Percentiles rank a stretch among this genome's conserved stretches.
Conservation (phyloP, 352 stramenopile genomes). For the Phytophthora gonapodyides region DNA sequence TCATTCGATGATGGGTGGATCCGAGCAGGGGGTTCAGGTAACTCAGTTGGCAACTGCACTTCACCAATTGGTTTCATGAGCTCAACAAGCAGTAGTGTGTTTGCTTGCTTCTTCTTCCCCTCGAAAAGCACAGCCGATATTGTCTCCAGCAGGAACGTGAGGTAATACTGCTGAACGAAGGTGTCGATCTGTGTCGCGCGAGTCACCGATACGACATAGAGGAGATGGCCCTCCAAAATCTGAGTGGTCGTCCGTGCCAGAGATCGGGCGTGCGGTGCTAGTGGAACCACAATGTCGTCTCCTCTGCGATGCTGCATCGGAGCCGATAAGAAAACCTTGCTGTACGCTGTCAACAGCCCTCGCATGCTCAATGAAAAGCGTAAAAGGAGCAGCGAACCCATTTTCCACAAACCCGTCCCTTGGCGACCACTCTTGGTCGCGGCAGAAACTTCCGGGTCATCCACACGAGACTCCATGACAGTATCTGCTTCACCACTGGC, state of each 20-base stretch:
- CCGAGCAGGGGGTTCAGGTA: too few species aligned
- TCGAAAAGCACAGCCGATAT: conserved; percentile 77
- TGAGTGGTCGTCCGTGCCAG: conserved; percentile 51
- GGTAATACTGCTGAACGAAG: conserved; percentile 78
- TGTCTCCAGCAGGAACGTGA: conserved; percentile 82
- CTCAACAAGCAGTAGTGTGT: conserved; percentile 72
- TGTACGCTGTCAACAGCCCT: conserved; percentile 63
- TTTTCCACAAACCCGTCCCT: conserved; percentile 68
- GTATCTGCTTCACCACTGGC: conserved; percentile 12
- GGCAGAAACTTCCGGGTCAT: conserved; percentile 1
- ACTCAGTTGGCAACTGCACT: conserved; percentile 11
- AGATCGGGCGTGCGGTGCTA: conserved; percentile 63
- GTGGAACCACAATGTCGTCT: conserved; percentile 56
- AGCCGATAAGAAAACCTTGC: conserved; percentile 67
- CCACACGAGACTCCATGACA: conserved; percentile 25
- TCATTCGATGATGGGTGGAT: conserved; percentile 15
- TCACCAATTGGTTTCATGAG: conserved; percentile 53
- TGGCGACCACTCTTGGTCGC: conserved; percentile 4
- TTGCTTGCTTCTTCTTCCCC: conserved; percentile 75
- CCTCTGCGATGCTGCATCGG: conserved; percentile 68
- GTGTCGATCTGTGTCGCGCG: conserved; percentile 51
- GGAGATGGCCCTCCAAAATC: conserved; percentile 53
- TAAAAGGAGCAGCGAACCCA: conserved; percentile 76
- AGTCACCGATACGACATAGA: conserved; percentile 50
- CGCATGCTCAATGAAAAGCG: conserved; percentile 79